Conservation (phyloP, 202 grass and related monocot species). For the Panicum hallii region DNA sequence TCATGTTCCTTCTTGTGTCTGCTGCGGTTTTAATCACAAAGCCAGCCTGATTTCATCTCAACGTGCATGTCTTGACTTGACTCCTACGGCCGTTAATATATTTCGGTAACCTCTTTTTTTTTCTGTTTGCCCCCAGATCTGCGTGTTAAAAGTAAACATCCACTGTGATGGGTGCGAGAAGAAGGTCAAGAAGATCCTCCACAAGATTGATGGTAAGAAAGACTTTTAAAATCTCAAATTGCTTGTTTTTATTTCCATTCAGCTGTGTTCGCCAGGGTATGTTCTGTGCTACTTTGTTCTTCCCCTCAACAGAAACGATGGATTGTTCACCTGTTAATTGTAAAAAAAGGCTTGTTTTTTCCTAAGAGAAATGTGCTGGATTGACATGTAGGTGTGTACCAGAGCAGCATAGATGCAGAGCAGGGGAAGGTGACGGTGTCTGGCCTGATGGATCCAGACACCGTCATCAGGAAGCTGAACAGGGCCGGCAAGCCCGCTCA, state of each 20-base stretch:
- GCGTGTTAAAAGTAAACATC: constrained; percentile 83
- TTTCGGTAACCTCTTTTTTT: background rate
- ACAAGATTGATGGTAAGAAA: constrained; percentile 75
- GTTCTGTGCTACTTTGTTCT: background rate
- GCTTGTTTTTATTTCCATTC: background rate
- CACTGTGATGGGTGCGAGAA: constrained; percentile 87
- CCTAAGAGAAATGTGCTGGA: background rate
- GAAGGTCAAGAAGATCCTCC: constrained; percentile 89
- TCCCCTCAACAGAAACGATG: background rate
- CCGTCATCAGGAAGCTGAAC: constrained; percentile 72
- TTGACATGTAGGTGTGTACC: constrained; percentile 69
- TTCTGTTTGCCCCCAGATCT: constrained; percentile 52
- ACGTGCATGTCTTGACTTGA: background rate
- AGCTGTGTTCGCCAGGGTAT: background rate
- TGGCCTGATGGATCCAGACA: constrained; percentile 67
- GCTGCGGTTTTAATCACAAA: background rate
- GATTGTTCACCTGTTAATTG: background rate
- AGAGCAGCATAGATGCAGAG: constrained; percentile 55
- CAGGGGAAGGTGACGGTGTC: constrained; percentile 80
- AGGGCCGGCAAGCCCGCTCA: constrained; percentile 80
- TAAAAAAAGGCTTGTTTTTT: background rate
- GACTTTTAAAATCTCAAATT: background rate
- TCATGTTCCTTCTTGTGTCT: background rate
- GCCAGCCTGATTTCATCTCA: background rate
- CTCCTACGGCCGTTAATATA: background rate